These are phyloP conservation scores for Cercospora zeina DNA, from an alignment of 2,329 filamentous ascomycete species.

Conservation along the genomic window DNA sequence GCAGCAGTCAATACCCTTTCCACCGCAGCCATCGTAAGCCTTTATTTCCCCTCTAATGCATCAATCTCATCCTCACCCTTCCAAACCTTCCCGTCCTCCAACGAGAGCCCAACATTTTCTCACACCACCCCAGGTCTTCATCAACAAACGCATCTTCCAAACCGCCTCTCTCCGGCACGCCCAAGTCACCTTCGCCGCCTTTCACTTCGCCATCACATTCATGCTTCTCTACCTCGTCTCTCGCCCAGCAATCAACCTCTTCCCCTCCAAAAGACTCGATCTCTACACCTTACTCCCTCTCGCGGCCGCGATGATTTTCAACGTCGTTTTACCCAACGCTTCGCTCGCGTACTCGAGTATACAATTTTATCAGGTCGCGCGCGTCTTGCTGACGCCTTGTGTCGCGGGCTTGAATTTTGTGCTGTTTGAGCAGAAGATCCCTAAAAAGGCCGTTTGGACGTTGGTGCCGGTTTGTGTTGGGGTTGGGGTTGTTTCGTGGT, in stretches of 20 bases:
- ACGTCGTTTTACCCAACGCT: conserved; percentile 68
- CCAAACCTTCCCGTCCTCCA: no score
- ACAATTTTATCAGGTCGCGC: conserved; percentile 69
- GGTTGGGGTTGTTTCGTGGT: conserved; percentile 67
- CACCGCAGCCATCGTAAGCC: conserved; percentile 32
- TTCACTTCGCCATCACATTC: conserved; percentile 68
- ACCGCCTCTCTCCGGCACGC: conserved; percentile 61
- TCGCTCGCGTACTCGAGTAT: conserved; percentile 67
- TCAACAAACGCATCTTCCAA: conserved; percentile 69
- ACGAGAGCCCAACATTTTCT: no score
- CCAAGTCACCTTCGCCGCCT: conserved; percentile 66
- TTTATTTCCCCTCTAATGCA: no score
- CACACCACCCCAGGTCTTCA: conserved; percentile 57
- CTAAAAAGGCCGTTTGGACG: conserved; percentile 55
- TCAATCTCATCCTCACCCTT: no score
- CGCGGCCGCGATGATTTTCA: conserved; percentile 66
- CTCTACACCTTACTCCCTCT: conserved; percentile 62
- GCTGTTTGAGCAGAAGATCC: conserved; percentile 60
- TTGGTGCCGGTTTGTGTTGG: conserved; percentile 63
- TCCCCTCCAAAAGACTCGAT: conserved; percentile 58
- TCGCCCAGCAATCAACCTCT: conserved; percentile 59
- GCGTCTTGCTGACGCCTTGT: conserved; percentile 65
- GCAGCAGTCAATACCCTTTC: conserved; percentile 27
- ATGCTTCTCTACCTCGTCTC: conserved; percentile 64
- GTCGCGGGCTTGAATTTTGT: conserved; percentile 66